Base-by-base conservation (phyloP, 1,284 basidiomycete genomes). In the Pascua sp. region DNA sequence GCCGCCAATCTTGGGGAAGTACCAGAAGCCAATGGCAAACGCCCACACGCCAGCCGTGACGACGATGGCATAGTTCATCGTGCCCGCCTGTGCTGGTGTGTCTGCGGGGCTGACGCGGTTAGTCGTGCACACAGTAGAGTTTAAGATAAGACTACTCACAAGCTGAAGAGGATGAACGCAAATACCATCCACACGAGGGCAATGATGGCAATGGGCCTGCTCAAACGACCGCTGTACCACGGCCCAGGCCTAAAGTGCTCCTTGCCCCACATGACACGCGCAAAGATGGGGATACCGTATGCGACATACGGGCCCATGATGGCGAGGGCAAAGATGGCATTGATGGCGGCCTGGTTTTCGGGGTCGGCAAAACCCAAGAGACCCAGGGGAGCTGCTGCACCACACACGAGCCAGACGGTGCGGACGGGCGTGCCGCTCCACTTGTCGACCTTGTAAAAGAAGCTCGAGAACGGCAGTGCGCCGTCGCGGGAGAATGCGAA, bases 381-480 rank as follows among this genome's bases (percentile, higher is more conserved):
- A 2, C 72, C 72, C 3, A 74, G 64, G 11, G 72, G 72, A 12
- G 69, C 60, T 1, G 68, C 65, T n/a, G 56, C 59, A 11, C 65
- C 68, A 17, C 68, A 58, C 0, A 74, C 61, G 36, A 74, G 65
- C 72, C 72, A 74, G 45, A 74, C 72, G 24, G 70, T 68, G 48
- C 72, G 64, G 3, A 72, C 70, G 12, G 72, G 72, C 8, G 70
- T 69, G 11, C 63, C 67, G 12, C 57, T 65, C 47, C 47, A 59
- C 2, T 53, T 42, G 57, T 72, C 65, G 51, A 74, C 46, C 37
- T 68, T 58, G 62, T 71, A 67, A 38, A 90, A 78, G 75, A 81
- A 84, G 9, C 67, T 68, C 0, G 87, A 89, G 64, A 89, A 82
- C 0, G 89, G 89, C 8, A 91, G 83, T 0, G 87, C 88, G 62